A percentile compares a stretch with the other conserved stretches of the same genome.
Evolutionary conservation across 768 basidiomycete species (phyloP).

Genomic region (Phanerochaete carnosa): DNA sequence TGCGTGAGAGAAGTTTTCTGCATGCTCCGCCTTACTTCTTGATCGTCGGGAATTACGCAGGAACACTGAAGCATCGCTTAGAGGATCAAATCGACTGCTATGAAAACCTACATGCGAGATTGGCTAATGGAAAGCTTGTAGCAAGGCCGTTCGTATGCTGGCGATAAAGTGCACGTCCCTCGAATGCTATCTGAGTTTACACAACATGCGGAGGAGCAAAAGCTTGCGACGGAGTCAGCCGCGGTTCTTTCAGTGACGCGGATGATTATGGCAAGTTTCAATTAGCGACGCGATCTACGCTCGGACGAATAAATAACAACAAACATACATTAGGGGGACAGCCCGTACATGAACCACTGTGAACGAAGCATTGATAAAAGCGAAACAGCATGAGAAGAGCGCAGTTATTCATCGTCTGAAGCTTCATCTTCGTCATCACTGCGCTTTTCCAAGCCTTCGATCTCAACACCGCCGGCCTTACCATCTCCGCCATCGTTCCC

Average conservation of each 20-base stretch:
- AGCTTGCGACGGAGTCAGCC: background rate
- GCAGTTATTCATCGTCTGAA: conserved; percentile 4
- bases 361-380: background rate
- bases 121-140: background rate
- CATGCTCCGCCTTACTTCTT: background rate
- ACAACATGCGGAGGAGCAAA: background rate
- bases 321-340: background rate
- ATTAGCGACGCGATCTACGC: background rate
- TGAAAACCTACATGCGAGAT: background rate
- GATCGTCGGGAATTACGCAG: background rate
- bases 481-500: conserved; percentile 35
- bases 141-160: background rate
- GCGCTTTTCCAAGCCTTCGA: conserved; percentile 49
- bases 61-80: background rate
- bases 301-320: background rate
- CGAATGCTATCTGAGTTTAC: background rate
- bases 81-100: background rate
- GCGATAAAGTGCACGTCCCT: background rate
- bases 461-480: conserved; percentile 26
- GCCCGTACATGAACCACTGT: background rate
- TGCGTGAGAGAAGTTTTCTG: background rate
- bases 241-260: background rate
- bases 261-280: background rate
- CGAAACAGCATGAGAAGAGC: background rate
- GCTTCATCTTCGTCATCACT: conserved; percentile 21